Conservation (phyloP, 169 alveolate genomes). For the Plasmodium ovale region DNA sequence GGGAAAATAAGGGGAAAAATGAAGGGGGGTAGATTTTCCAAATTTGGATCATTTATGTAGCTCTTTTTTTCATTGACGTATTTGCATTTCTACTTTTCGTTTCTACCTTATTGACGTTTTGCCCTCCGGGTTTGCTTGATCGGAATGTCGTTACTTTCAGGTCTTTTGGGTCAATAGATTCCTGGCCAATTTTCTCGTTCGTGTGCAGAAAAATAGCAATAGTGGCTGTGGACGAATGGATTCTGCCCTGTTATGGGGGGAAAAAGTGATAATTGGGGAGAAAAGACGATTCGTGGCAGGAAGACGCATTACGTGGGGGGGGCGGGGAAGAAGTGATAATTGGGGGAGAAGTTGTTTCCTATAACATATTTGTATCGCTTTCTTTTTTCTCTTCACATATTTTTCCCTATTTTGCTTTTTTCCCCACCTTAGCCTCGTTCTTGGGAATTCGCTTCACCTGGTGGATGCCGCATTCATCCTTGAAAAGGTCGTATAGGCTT, state of each 20-base stretch:
- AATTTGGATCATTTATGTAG: too few relatives aligned
- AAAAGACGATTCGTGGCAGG: neutral
- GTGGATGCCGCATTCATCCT: conserved; percentile 84
- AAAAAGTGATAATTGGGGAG: neutral
- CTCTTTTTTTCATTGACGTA: too few relatives aligned
- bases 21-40: neutral
- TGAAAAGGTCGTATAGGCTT: conserved; percentile 81
- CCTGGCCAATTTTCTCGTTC: conserved; percentile 15
- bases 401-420: neutral
- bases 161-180: conserved; percentile 79
- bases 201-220: conserved; percentile 82
- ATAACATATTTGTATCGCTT: neutral
- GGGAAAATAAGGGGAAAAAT: neutral
- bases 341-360: neutral
- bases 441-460: conserved; percentile 86
- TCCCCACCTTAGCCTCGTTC: conserved; percentile 79
- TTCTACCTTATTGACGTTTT: conserved; percentile 85
- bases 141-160: conserved; percentile 84
- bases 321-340: neutral
- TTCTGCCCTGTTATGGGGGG: conserved; percentile 75
- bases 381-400: neutral
- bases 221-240: conserved; percentile 89
- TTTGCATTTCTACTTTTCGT: too few relatives aligned
- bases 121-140: conserved; percentile 87
- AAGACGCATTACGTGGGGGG: too few relatives aligned